These are phyloP conservation scores for Phytopythium montanum DNA, from an alignment of 352 stramenopile species.

Conservation along the genomic window DNA sequence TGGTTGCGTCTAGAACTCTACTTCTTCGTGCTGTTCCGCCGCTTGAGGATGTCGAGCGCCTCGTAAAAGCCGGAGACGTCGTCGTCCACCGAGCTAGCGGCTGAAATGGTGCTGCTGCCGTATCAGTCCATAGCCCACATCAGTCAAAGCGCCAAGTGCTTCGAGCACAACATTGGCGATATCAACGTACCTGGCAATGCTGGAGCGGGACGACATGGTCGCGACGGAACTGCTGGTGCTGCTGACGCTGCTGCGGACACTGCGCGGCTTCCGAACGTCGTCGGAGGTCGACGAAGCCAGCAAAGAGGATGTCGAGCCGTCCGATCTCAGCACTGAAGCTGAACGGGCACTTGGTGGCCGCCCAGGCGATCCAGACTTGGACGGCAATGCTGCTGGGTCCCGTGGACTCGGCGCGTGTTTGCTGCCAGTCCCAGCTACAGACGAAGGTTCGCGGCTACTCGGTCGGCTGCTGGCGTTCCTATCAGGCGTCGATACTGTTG, in stretches of 20 bases:
- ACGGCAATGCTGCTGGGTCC: not conserved
- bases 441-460: not conserved
- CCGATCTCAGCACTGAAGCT: not conserved
- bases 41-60: slow-evolving; percentile 71
- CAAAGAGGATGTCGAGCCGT: slow-evolving; percentile 6
- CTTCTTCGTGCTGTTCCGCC: slow-evolving; percentile 34
- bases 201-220: slow-evolving; percentile 18
- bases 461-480: not conserved
- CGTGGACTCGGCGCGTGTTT: not conserved
- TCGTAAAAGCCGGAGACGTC: slow-evolving; percentile 78
- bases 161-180: not conserved
- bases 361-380: slow-evolving; percentile 26
- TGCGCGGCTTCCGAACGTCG: slow-evolving; percentile 11
- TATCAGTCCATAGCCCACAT: not conserved
- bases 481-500: not conserved
- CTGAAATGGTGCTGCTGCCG: not conserved
- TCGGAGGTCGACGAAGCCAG: not conserved
- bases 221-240: slow-evolving; percentile 9
- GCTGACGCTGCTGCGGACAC: slow-evolving; percentile 6
- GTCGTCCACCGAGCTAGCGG: slow-evolving; percentile 54
- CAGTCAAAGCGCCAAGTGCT: not conserved
- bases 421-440: not conserved
- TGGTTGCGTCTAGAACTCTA: slow-evolving; percentile 1
- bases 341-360: slow-evolving; percentile 15
- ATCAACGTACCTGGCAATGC: slow-evolving; percentile 27